phyloP scores from a whole-genome alignment of 23 red algal genomes.

The Gracilaria caudata region DNA sequence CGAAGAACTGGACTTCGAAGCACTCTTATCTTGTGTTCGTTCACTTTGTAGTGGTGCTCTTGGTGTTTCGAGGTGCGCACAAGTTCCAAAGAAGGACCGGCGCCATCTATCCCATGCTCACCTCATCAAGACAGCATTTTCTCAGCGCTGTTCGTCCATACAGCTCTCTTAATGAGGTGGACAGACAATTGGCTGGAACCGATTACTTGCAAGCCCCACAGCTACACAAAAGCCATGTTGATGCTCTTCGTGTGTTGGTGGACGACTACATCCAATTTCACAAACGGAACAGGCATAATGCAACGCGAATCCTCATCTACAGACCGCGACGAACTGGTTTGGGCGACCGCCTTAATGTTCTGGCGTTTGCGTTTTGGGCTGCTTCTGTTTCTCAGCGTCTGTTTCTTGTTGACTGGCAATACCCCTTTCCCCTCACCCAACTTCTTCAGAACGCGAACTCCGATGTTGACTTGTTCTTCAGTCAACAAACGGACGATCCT shows the following conservation, averaged over 20 bases:
- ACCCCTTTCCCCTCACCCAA: slow-evolving; percentile 27
- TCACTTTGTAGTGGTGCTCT: neutral
- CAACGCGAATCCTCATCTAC: slow-evolving; percentile 32
- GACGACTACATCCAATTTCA: slow-evolving; percentile 33
- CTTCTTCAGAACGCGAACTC: neutral
- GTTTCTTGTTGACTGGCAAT: slow-evolving; percentile 35
- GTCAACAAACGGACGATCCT: neutral
- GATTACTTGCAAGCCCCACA: neutral
- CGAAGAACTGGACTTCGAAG: no score
- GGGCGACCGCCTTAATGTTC: slow-evolving; percentile 2
- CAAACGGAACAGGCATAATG: slow-evolving; percentile 6
- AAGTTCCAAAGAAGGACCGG: neutral
- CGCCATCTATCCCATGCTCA: neutral
- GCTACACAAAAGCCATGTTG: neutral
- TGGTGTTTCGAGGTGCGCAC: neutral
- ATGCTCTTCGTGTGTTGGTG: neutral
- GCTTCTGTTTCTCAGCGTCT: slow-evolving; percentile 38
- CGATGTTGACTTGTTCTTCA: slow-evolving; percentile 17
- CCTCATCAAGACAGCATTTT: neutral
- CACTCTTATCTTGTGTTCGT: neutral
- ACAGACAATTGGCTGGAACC: neutral
- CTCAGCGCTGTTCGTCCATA: slow-evolving; percentile 6
- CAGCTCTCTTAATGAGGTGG: neutral
- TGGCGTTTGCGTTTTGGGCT: slow-evolving; percentile 50
- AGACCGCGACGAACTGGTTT: slow-evolving; percentile 25